Percentiles rank a stretch among this genome's conserved stretches.
phyloP scores from a whole-genome alignment of 371 early-diverging fungal genomes.

The Apophysomyces sp. region DNA sequence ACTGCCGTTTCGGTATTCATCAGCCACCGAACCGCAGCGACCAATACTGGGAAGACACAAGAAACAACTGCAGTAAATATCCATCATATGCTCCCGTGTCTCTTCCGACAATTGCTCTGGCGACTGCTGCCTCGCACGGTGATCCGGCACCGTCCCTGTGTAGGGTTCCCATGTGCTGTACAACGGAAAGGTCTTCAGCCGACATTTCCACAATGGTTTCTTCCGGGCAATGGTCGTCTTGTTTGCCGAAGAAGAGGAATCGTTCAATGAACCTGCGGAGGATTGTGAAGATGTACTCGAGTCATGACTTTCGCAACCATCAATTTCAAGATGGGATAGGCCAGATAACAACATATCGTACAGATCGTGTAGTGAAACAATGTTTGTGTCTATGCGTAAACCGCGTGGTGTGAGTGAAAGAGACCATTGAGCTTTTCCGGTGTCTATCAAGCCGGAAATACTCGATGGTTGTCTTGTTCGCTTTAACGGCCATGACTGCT shows the following conservation, averaged over 20 bases:
- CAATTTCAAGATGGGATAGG: constrained; percentile 25
- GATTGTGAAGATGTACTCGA: constrained; percentile 21
- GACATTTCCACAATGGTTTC: constrained; percentile 20
- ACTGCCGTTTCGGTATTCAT: constrained; percentile 14
- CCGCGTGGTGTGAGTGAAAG: constrained; percentile 42
- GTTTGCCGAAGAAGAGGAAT: not conserved
- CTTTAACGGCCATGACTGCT: not conserved
- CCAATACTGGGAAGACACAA: constrained; percentile 27
- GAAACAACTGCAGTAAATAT: constrained; percentile 23
- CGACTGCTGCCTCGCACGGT: not conserved
- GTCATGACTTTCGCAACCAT: not conserved
- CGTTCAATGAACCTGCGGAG: constrained; percentile 7
- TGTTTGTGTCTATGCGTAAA: constrained; percentile 42
- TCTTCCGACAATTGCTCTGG: constrained; percentile 6
- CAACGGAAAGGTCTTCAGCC: constrained; percentile 3
- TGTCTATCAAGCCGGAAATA: not conserved
- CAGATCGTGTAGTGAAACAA: constrained; percentile 38
- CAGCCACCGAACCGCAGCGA: constrained; percentile 7
- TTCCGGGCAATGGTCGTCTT: constrained; percentile 15
- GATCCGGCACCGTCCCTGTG: not conserved
- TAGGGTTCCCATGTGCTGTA: constrained; percentile 7
- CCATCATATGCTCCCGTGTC: constrained; percentile 17
- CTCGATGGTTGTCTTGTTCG: not conserved
- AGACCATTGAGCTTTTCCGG: constrained; percentile 33
- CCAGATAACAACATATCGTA: constrained; percentile 42